A percentile compares a stretch with the other conserved stretches of the same genome.
Evolutionary conservation across 768 basidiomycete species (phyloP).

Genomic region (Tylopilus cervinicoccineus): DNA sequence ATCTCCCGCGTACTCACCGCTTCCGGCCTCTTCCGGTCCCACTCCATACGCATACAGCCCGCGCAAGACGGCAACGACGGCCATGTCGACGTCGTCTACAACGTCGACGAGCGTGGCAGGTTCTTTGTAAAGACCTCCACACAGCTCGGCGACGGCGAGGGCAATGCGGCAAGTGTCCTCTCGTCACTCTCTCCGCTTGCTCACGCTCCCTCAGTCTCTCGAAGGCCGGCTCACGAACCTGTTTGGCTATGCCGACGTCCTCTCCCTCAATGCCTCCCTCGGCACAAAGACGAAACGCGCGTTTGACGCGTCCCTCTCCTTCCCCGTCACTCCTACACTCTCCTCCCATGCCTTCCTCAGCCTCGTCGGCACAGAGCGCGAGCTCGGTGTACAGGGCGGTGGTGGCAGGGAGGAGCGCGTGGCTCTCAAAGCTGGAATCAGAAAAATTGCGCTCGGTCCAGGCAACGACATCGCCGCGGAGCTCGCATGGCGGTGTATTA

Average conservation of each 20-base stretch:
- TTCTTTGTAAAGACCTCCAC: slow-evolving; percentile 80
- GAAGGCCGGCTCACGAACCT: slow-evolving; percentile 82
- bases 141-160: slow-evolving; percentile 91
- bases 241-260: slow-evolving; percentile 86
- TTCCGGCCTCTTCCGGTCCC: slow-evolving; percentile 72
- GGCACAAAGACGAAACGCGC: slow-evolving; percentile 87
- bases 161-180: slow-evolving; percentile 68
- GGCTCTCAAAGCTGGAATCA: slow-evolving; percentile 65
- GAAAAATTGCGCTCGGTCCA: slow-evolving; percentile 18
- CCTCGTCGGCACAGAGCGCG: slow-evolving; percentile 71
- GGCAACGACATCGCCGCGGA: slow-evolving; percentile 84
- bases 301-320: slow-evolving; percentile 64
- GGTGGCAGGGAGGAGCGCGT: slow-evolving; percentile 36
- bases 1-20: slow-evolving; percentile 63
- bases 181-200: neutral
- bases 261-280: slow-evolving; percentile 77
- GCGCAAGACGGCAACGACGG: slow-evolving; percentile 49
- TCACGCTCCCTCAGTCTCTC: slow-evolving; percentile 48
- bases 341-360: slow-evolving; percentile 66
- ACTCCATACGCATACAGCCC: slow-evolving; percentile 61
- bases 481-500: slow-evolving; percentile 71
- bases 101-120: slow-evolving; percentile 70
- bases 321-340: slow-evolving; percentile 61
- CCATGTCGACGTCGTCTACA: slow-evolving; percentile 80
- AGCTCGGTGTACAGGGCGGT: slow-evolving; percentile 43